phyloP scores from a whole-genome alignment of 1,284 basidiomycete species.

The Vanrija humicola region DNA sequence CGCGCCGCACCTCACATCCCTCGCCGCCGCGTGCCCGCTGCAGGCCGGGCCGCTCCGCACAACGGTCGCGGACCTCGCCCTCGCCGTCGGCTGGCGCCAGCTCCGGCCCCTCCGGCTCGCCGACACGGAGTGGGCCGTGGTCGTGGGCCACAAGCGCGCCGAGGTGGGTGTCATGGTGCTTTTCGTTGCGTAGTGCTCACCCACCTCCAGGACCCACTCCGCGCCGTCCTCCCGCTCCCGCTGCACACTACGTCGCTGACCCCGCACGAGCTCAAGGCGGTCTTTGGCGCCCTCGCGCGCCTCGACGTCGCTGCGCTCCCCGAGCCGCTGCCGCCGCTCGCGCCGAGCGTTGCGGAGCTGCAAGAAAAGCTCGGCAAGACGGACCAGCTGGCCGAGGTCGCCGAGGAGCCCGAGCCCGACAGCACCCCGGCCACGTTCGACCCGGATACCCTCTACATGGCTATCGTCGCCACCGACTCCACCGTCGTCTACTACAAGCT shows the following conservation, averaged over 20 bases:
- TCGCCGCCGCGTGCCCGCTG: conserved; percentile 13
- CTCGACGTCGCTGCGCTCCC: conserved; percentile 24
- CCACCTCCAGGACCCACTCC: conserved; percentile 41
- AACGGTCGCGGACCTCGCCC: conserved; percentile 43
- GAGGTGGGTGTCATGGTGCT: conserved; percentile 34
- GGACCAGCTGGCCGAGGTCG: conserved; percentile 1
- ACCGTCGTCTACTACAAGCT: conserved; percentile 51
- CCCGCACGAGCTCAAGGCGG: conserved; percentile 35
- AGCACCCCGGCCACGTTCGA: conserved; percentile 21
- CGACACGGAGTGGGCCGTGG: conserved; percentile 35
- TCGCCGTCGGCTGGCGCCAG: conserved; percentile 49
- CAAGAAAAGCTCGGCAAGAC: conserved; percentile 12
- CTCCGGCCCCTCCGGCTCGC: conserved; percentile 28
- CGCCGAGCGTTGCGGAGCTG: conserved; percentile 24
- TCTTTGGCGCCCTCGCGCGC: conserved; percentile 29
- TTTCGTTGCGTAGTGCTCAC: too few relatives aligned
- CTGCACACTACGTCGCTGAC: conserved; percentile 42
- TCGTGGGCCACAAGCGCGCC: conserved; percentile 41
- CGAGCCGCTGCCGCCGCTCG: conserved; percentile 23
- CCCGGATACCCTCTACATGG: conserved; percentile 44
- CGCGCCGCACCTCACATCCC: conserved; percentile 2
- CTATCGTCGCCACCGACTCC: conserved; percentile 45
- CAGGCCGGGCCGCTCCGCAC: conserved; percentile 45
- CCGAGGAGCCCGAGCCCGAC: not conserved
- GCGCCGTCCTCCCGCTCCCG: conserved; percentile 44